These are phyloP conservation scores for Prunus armeniaca DNA, from an alignment of 306 rosid species.

Conservation along the genomic window DNA sequence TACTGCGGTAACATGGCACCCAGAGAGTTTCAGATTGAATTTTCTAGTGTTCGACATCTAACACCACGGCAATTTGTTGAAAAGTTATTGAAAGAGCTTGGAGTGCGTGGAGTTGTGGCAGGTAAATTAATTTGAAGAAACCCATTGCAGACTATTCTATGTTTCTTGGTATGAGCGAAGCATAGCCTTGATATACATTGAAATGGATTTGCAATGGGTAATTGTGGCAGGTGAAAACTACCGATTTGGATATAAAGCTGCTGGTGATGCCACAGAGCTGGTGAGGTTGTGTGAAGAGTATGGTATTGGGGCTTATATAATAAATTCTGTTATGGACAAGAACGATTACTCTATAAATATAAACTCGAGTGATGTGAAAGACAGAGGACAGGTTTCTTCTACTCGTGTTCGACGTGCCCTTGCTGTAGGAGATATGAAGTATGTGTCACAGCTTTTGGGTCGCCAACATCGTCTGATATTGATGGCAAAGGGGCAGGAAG, in stretches of 20 bases:
- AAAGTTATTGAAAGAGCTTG: constrained; percentile 70
- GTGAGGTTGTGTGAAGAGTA: constrained; percentile 76
- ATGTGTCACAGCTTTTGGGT: constrained; percentile 84
- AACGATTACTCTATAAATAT: constrained; percentile 33
- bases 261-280: constrained; percentile 75
- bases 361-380: constrained; percentile 48
- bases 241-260: constrained; percentile 93
- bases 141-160: background rate
- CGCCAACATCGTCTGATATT: constrained; percentile 69
- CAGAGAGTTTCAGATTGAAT: constrained; percentile 66
- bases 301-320: constrained; percentile 71
- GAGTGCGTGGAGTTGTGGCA: constrained; percentile 82
- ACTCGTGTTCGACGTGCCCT: constrained; percentile 86
- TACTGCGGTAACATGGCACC: constrained; percentile 64
- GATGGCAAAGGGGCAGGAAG: constrained; percentile 43
- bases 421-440: constrained; percentile 72
- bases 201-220: constrained; percentile 25
- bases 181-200: constrained; percentile 13
- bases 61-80: constrained; percentile 81
- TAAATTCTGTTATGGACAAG: constrained; percentile 89
- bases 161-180: background rate
- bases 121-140: constrained; percentile 40
- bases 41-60: constrained; percentile 76
- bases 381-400: constrained; percentile 88
- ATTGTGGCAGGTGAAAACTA: constrained; percentile 81